These are phyloP conservation scores for Neopestalotiopsis rosae DNA, from an alignment of 2,329 filamentous ascomycete genomes.

Conservation along the genomic window DNA sequence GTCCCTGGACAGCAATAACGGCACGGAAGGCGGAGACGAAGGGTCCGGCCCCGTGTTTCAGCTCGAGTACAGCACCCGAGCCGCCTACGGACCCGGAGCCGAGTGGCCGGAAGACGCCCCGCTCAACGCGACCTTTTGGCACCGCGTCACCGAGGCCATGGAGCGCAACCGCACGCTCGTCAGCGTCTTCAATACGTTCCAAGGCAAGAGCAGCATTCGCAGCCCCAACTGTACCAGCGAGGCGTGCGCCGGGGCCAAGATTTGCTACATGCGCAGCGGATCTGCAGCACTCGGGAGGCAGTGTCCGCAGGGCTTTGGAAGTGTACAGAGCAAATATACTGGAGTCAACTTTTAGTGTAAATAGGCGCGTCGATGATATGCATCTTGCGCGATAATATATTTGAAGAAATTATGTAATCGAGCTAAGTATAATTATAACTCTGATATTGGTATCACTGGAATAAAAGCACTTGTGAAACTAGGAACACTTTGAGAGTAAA, in stretches of 20 bases:
- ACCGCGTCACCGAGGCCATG: slow-evolving; percentile 62
- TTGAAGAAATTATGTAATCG: not conserved
- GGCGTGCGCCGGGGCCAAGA: slow-evolving; percentile 57
- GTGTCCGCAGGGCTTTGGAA: slow-evolving; percentile 56
- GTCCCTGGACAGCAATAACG: slow-evolving; percentile 31
- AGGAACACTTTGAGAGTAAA: not conserved
- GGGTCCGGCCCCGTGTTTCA: slow-evolving; percentile 42
- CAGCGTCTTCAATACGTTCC: slow-evolving; percentile 52
- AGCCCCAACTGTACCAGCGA: slow-evolving; percentile 57
- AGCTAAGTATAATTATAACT: not conserved
- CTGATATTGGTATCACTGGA: slow-evolving; percentile 6
- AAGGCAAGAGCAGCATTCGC: slow-evolving; percentile 56
- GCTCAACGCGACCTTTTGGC: slow-evolving; percentile 65
- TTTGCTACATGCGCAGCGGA: slow-evolving; percentile 65
- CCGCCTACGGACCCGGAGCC: slow-evolving; percentile 43
- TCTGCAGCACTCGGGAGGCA: slow-evolving; percentile 54
- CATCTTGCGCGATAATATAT: not conserved
- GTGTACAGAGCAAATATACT: slow-evolving; percentile 42
- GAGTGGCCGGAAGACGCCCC: slow-evolving; percentile 52
- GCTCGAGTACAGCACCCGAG: slow-evolving; percentile 49
- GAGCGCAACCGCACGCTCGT: slow-evolving; percentile 55
- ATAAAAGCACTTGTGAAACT: not conserved
- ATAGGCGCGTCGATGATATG: too few species aligned
- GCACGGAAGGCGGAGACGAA: not conserved
- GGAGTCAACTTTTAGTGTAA: slow-evolving; percentile 34